Percentiles rank a stretch among this genome's conserved stretches.
phyloP scores from a whole-genome alignment of 768 basidiomycete species.

The Amanita fuliginea region DNA sequence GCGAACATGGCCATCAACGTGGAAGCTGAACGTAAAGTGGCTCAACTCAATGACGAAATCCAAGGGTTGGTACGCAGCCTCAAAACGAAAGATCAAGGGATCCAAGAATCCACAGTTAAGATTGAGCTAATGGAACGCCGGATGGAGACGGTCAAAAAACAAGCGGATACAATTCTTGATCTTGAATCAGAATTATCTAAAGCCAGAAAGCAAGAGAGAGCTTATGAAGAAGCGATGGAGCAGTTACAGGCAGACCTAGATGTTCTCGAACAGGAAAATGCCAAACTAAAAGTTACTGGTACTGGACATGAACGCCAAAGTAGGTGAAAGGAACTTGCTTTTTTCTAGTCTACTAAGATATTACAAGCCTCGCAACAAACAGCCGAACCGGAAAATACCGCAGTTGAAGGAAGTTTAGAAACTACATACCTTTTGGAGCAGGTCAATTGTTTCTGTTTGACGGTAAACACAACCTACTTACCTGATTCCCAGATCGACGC shows the following conservation, averaged over 20 bases:
- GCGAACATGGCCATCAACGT: conserved; percentile 75
- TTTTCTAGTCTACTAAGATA: background rate
- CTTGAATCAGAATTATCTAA: conserved; percentile 76
- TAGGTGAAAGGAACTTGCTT: conserved; percentile 19
- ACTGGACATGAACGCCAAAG: conserved; percentile 65
- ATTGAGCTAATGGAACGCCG: conserved; percentile 93
- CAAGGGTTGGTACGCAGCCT: conserved; percentile 78
- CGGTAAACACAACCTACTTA: conserved; percentile 4
- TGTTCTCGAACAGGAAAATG: conserved; percentile 77
- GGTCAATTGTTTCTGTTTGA: conserved; percentile 27
- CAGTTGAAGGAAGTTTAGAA: conserved; percentile 74
- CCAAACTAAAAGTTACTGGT: conserved; percentile 61
- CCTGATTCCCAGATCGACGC: conserved; percentile 59
- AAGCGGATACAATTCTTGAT: conserved; percentile 72
- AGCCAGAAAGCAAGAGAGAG: conserved; percentile 77
- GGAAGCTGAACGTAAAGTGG: conserved; percentile 84
- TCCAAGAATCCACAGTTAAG: conserved; percentile 85
- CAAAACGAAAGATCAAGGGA: conserved; percentile 79
- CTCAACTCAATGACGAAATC: conserved; percentile 81
- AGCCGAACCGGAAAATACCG: conserved; percentile 47
- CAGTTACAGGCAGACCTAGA: conserved; percentile 87
- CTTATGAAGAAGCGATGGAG: conserved; percentile 90
- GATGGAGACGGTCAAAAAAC: conserved; percentile 84
- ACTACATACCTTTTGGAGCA: conserved; percentile 85
- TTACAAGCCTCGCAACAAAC: conserved; percentile 33